Evolutionary conservation across 1,139 yeast species (phyloP), one percentile per base, ranked within the genome.

Genomic region (Yamadazyma atmosphaerica): DNA sequence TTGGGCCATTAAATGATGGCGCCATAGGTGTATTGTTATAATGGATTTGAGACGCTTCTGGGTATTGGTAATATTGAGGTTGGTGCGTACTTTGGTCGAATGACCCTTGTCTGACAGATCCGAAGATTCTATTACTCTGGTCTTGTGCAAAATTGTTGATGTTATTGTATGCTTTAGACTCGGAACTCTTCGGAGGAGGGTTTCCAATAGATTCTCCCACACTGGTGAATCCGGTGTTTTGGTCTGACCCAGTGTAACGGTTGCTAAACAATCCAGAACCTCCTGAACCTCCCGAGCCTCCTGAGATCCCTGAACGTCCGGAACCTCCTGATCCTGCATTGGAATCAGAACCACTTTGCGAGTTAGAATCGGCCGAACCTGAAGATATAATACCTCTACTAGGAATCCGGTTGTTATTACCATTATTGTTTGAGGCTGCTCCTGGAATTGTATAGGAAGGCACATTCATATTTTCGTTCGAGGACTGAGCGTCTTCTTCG

Each of bases 61-160:
- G 64, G 34, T 60, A 60, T 37, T 50, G 55, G 38, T 54, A 58
- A 36, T 58, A 58, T 29, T 48, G 49, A 11, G 49, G 51, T 24
- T 46, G 44, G 27, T 39, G 48, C 8, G 30, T 36, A 5, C 25
- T 35, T 35, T 36, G 40, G 16, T 43, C 35, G 5, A 33, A 12
- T 39, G 30, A 10, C 39, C 40, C 3, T 32, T 8, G n/a, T 39
- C 33, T 10, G 29, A 31, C 6, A 3, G 29, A 22, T 16, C 56
- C 58, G 38, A 52, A 51, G 6, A 52, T 44, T 25, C 56, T 40
- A 25, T 45, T 41, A 35, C 54, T 47, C 42, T 51, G 56, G 36
- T 51, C 55, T 29, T 46, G 45, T 9, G 53, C 49, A 32, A 47
- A 51, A 30, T 42, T 43, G 34, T 41, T 49, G 33, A 45, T 42